Conservation (phyloP, 768 basidiomycete genomes). For the Phaeotremella skinneri region DNA sequence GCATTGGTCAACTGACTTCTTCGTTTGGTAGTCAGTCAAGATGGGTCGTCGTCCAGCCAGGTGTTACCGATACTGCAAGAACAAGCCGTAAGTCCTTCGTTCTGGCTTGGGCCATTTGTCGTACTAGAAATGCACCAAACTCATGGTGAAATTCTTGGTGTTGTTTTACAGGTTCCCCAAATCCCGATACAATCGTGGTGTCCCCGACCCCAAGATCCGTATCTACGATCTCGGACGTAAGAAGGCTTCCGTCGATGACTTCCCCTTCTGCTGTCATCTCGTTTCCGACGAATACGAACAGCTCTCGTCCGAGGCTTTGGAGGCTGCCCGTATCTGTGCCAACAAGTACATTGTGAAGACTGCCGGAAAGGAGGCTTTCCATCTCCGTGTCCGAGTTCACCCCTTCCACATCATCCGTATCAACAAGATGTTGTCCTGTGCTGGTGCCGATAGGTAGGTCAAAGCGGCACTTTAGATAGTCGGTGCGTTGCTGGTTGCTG, state of each 20-base stretch:
- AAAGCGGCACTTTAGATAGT: not conserved
- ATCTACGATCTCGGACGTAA: slow-evolving; percentile 96
- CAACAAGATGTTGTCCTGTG: slow-evolving; percentile 99
- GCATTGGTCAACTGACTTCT: slow-evolving; percentile 11
- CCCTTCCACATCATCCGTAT: slow-evolving; percentile 98
- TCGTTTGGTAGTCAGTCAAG: slow-evolving; percentile 44
- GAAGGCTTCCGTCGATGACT: slow-evolving; percentile 93
- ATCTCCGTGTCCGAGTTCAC: slow-evolving; percentile 92
- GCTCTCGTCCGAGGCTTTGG: slow-evolving; percentile 88
- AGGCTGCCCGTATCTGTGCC: slow-evolving; percentile 97
- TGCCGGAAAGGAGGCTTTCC: slow-evolving; percentile 98
- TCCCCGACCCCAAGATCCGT: slow-evolving; percentile 89
- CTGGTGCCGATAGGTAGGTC: slow-evolving; percentile 89
- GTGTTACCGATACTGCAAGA: slow-evolving; percentile 99
- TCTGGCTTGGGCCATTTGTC: slow-evolving; percentile 58
- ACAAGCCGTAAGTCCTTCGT: slow-evolving; percentile 69
- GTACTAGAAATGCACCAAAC: not conserved
- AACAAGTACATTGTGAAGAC: slow-evolving; percentile 99
- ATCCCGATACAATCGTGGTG: slow-evolving; percentile 90
- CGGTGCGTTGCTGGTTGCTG: not conserved
- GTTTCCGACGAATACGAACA: slow-evolving; percentile 99
- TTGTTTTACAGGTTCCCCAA: slow-evolving; percentile 48
- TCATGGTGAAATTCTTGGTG: not conserved
- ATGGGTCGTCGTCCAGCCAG: slow-evolving; percentile 98
- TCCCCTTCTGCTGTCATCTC: slow-evolving; percentile 87